Evolutionary conservation across 257 asterid genomes (phyloP), one percentile per base, ranked within the genome.

Genomic region (Penstemon newberryi): DNA sequence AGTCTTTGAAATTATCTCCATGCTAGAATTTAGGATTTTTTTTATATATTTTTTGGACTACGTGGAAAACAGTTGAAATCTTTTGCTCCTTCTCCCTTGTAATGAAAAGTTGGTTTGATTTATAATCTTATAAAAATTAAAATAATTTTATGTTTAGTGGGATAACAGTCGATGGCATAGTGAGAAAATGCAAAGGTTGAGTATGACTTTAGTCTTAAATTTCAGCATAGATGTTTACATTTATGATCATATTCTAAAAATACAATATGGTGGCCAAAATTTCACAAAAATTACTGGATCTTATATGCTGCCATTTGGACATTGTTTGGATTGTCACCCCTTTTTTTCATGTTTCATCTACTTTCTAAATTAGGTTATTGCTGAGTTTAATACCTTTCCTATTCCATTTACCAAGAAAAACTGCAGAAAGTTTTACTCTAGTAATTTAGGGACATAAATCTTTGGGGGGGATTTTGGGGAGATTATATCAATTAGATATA

Each of bases 251-350:
- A 36, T 36, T 46, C 49, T 12, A 53, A 7, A 53, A 72, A 36
- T 63, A 4, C 13, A 45, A 56, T 63, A 62, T n/a, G 65, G 33
- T 64, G 65, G 50, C 41, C 40, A 55, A 9, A 46, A 11, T 56
- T 43, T 19, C 33, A 58, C 60, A 51, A 39, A 13, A 8, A 38
- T 42, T 39, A 42, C 38, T 11, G 19, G 53, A 59, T 58, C 9
- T 41, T 39, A 40, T 5, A 18, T 51, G 46, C 55, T 66, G 61
- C 49, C 54, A 6, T 65, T 39, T 25, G 60, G 43, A 19, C 63
- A 55, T 11, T 5, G 38, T 41, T 55, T 6, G 18, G 11, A 36
- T 37, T 36, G 38, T 33, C 25, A 15, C 57, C 69, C 64, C 10
- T 62, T 9, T 5, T 39, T 8, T 67, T 67, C 45, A 1, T 5